Evolutionary conservation across 768 basidiomycete genomes (phyloP).

Genomic region (Mrakia hoshinonis): DNA sequence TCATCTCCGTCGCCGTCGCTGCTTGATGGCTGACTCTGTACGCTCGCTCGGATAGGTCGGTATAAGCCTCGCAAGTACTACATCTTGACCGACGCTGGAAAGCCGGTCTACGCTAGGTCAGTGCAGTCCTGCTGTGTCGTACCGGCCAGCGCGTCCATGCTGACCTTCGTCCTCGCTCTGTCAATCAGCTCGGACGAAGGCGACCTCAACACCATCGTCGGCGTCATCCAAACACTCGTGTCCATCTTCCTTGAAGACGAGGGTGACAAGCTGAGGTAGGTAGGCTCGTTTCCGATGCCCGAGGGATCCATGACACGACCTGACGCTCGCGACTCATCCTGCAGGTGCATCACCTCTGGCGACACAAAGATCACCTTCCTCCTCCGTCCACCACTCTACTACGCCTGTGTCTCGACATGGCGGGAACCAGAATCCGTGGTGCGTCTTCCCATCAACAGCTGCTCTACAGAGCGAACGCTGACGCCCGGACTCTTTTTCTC

Average conservation of each 20-base stretch:
- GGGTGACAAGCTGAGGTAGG: constrained; percentile 55
- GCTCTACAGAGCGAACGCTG: background rate
- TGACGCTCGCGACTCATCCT: background rate
- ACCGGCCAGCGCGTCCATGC: background rate
- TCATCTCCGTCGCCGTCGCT: background rate
- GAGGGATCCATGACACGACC: constrained; percentile 28
- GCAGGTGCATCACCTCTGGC: constrained; percentile 70
- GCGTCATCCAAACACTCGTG: constrained; percentile 88
- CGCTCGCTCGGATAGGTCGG: background rate
- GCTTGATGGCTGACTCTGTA: too few species aligned
- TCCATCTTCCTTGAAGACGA: constrained; percentile 78
- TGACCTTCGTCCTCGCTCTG: constrained; percentile 41
- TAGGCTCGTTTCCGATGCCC: constrained; percentile 35
- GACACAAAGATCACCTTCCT: constrained; percentile 75
- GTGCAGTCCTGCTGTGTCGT: too few species aligned
- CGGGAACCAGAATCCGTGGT: constrained; percentile 95
- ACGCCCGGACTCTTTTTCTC: constrained; percentile 32
- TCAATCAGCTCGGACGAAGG: constrained; percentile 51
- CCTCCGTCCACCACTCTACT: constrained; percentile 78
- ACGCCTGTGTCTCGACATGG: constrained; percentile 83
- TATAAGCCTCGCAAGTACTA: constrained; percentile 57
- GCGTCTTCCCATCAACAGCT: constrained; percentile 41
- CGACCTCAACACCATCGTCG: constrained; percentile 62
- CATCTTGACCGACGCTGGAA: constrained; percentile 88
- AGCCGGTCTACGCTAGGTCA: constrained; percentile 92